Evolutionary conservation across 164 flowering plant genomes (phyloP).

Genomic region (Magnolia kwangsiensis): DNA sequence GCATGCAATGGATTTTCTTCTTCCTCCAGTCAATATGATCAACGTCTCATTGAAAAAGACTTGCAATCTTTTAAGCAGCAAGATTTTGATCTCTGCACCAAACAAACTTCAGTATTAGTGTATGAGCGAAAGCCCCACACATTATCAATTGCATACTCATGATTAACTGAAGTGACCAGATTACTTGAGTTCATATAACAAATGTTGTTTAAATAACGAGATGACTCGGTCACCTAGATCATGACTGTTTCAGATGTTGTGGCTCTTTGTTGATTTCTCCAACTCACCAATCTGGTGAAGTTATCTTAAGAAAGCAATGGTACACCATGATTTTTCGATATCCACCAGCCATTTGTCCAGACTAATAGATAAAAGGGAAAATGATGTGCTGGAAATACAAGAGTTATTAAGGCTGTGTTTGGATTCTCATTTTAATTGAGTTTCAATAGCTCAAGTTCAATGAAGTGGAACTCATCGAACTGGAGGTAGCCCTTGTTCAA

Average conservation of each 20-base stretch:
- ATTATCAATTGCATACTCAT: no score
- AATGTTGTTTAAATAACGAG: no score
- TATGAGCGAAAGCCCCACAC: not conserved
- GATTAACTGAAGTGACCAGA: no score
- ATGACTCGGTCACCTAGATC: not conserved
- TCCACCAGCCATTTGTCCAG: no score
- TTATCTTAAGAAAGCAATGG: not conserved
- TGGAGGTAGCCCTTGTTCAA: not conserved
- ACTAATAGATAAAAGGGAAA: not conserved
- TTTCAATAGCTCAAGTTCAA: not conserved
- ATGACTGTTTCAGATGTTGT: not conserved
- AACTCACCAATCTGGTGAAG: not conserved
- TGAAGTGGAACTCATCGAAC: not conserved
- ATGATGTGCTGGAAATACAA: not conserved
- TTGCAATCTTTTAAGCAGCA: not conserved
- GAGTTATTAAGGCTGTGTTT: not conserved
- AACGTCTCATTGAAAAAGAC: not conserved
- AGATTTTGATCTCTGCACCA: not conserved
- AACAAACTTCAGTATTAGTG: not conserved
- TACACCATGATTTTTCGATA: no score
- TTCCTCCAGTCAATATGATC: not conserved
- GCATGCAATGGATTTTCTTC: not conserved
- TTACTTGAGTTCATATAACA: no score
- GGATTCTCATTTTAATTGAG: not conserved
- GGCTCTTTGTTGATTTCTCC: not conserved